Percentiles rank a stretch among this genome's conserved stretches.
Conservation (phyloP, 2,329 filamentous ascomycete genomes). For the Alternaria sp. region DNA sequence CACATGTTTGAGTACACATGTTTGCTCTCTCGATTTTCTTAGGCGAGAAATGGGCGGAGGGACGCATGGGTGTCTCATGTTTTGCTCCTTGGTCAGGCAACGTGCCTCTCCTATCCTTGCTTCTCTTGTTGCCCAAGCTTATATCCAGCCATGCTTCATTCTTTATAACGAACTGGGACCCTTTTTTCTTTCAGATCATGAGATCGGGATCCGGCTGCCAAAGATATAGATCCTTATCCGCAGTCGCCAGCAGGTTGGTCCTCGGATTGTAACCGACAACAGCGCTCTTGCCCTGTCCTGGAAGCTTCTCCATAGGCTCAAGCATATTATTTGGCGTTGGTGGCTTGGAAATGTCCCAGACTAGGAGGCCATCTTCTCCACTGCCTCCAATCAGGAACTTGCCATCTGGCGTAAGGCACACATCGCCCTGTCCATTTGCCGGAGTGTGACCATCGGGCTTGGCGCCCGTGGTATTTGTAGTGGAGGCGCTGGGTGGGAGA, state of each 20-base stretch:
- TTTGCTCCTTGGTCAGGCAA: not conserved
- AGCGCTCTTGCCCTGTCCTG: constrained; percentile 70
- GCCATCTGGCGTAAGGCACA: constrained; percentile 89
- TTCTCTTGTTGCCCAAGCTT: not conserved
- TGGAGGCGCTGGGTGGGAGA: constrained; percentile 53
- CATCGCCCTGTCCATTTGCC: constrained; percentile 71
- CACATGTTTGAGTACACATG: not conserved
- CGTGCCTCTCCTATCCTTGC: not conserved
- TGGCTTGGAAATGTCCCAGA: constrained; percentile 78
- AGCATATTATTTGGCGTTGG: constrained; percentile 66
- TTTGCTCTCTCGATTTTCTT: not conserved
- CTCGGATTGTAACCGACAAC: constrained; percentile 89
- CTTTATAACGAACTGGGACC: not conserved
- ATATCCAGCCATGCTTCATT: not conserved
- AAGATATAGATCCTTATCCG: constrained; percentile 75
- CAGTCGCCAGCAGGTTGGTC: constrained; percentile 90
- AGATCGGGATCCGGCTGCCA: constrained; percentile 59
- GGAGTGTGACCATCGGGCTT: constrained; percentile 50
- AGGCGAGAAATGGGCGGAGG: not conserved
- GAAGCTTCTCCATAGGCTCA: constrained; percentile 70
- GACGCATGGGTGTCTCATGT: not conserved
- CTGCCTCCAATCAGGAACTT: constrained; percentile 87
- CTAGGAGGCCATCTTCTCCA: constrained; percentile 73
- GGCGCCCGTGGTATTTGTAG: constrained; percentile 63
- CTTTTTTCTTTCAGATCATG: constrained; percentile 42